phyloP scores from a whole-genome alignment of 2,329 filamentous ascomycete genomes.

The Fusarium sp. region DNA sequence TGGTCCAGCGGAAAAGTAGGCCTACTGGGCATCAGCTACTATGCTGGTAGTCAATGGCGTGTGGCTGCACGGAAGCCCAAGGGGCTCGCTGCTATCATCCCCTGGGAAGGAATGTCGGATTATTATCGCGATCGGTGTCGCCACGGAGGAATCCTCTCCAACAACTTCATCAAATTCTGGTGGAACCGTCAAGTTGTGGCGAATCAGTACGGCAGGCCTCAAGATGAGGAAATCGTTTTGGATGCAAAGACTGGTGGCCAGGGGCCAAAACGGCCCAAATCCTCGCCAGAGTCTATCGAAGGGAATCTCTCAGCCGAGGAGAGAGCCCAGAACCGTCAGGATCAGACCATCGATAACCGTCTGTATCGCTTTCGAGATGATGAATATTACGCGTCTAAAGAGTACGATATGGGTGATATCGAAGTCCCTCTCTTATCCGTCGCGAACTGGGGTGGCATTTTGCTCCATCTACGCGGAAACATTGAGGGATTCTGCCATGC shows the following conservation, averaged over 20 bases:
- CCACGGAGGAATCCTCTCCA: slow-evolving; percentile 11
- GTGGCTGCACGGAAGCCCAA: slow-evolving; percentile 58
- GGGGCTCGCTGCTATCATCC: slow-evolving; percentile 59
- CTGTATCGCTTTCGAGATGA: not conserved
- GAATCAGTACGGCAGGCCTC: slow-evolving; percentile 73
- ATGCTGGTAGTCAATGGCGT: slow-evolving; percentile 58
- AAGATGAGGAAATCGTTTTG: not conserved
- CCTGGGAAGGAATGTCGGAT: slow-evolving; percentile 29
- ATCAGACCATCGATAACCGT: slow-evolving; percentile 51
- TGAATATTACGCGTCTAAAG: not conserved
- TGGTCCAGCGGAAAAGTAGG: slow-evolving; percentile 63
- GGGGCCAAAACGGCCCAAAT: not conserved
- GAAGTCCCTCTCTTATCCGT: slow-evolving; percentile 74
- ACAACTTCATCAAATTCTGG: not conserved
- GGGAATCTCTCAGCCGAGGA: not conserved
- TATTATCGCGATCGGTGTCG: not conserved
- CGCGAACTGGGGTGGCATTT: slow-evolving; percentile 77
- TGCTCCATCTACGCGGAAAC: slow-evolving; percentile 77
- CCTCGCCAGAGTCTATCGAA: not conserved
- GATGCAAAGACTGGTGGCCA: not conserved
- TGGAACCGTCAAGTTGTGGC: slow-evolving; percentile 14
- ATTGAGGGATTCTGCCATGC: slow-evolving; percentile 72
- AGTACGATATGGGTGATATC: slow-evolving; percentile 65
- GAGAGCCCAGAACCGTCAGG: not conserved
- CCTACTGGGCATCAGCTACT: slow-evolving; percentile 60